Percentiles rank a stretch among this genome's conserved stretches.
These are phyloP conservation scores for Phoma sp. DNA, from an alignment of 2,329 filamentous ascomycete species.

Conservation along the genomic window DNA sequence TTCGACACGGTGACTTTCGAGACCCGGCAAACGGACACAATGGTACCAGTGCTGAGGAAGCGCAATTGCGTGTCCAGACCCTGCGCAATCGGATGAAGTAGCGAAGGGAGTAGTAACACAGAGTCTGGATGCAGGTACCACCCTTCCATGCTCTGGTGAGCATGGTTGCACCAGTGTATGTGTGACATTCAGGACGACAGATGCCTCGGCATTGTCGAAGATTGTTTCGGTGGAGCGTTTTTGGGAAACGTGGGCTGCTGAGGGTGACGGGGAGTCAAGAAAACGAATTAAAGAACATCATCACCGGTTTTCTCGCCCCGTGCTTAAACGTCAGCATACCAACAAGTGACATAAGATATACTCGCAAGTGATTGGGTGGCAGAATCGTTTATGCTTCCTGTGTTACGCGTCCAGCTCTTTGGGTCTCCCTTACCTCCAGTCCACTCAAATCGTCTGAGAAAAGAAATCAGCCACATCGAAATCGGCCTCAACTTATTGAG, in stretches of 20 bases:
- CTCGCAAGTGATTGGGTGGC: not conserved
- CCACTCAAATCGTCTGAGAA: not conserved
- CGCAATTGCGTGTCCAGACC: constrained; percentile 7
- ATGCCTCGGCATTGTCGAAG: not conserved
- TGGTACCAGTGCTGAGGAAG: constrained; percentile 5
- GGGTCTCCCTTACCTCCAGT: constrained; percentile 7
- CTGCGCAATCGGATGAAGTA: constrained; percentile 8
- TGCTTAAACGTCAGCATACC: not conserved
- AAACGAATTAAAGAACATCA: not conserved
- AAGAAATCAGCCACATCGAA: not conserved
- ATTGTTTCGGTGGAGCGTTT: not conserved
- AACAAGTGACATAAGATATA: not conserved
- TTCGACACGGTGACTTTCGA: constrained; percentile 2
- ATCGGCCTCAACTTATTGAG: not conserved
- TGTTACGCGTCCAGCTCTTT: not conserved
- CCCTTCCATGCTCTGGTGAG: constrained; percentile 4
- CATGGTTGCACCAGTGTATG: constrained; percentile 12
- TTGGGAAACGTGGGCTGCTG: not conserved
- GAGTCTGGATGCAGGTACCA: constrained; percentile 9
- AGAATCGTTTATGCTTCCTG: not conserved
- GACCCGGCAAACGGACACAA: not conserved
- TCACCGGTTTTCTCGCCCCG: not conserved
- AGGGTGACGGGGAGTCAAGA: not conserved
- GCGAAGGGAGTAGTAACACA: constrained; percentile 10
- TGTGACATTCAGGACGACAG: not conserved